phyloP scores from a whole-genome alignment of 1,139 yeast genomes.

The Spencermartinsiella ligniputridi region DNA sequence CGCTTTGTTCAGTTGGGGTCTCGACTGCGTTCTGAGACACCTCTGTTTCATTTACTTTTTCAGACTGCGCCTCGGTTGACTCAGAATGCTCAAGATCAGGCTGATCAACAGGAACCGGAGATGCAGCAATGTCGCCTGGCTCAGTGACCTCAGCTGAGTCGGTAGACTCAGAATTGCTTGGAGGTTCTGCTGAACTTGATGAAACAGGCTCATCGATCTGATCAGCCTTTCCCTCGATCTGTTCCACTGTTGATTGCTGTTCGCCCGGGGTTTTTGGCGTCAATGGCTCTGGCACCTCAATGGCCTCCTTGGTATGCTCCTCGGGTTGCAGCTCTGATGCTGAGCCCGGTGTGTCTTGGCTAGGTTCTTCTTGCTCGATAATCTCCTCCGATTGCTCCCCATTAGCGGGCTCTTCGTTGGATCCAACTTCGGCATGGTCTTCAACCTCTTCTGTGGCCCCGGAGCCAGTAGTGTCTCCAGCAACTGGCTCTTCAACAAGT shows the following conservation, averaged over 20 bases:
- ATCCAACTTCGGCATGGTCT: not conserved
- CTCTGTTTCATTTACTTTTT: not conserved
- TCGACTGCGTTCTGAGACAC: not conserved
- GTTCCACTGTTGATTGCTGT: not conserved
- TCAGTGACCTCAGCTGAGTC: too few species aligned
- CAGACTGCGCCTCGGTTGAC: not conserved
- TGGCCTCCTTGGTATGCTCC: not conserved
- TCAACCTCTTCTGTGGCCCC: not conserved
- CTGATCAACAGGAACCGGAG: not conserved
- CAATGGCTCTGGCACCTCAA: not conserved
- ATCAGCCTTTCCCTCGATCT: not conserved
- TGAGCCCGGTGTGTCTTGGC: not conserved
- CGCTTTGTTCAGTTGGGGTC: not conserved
- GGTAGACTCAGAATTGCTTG: too few species aligned
- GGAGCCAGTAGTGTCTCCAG: not conserved
- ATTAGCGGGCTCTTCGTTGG: not conserved
- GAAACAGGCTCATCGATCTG: not conserved
- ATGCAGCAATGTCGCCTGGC: not conserved
- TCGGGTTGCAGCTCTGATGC: not conserved
- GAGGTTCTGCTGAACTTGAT: too few species aligned
- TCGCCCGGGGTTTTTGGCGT: not conserved
- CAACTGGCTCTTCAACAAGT: slow-evolving; percentile 3
- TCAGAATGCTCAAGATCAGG: not conserved
- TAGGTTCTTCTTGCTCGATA: not conserved
- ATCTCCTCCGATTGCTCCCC: not conserved